Base-by-base conservation (phyloP, 2,329 filamentous ascomycete species). In the Arthroderma sp. region DNA sequence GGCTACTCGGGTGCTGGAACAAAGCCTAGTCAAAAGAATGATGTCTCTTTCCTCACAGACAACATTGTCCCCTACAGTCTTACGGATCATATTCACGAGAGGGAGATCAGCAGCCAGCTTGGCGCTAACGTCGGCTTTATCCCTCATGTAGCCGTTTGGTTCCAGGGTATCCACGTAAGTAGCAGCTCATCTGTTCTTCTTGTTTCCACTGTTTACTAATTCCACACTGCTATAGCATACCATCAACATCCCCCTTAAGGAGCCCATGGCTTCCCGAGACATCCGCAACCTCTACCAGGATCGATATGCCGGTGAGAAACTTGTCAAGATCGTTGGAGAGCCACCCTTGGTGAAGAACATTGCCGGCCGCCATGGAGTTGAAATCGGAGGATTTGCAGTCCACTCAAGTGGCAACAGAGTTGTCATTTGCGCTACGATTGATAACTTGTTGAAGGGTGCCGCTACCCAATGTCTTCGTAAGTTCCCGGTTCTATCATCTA, bases 241-340 rank as follows among this genome's bases (percentile, higher is more conserved):
- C 34, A 88, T 96, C 64, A 87, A 80, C 59, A 85, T 96, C 41
- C 89, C 89, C 8, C 73, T 98, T 6, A 82, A 82, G 58, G 75
- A 89, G 65, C 75, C 78, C 49, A 93, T 96, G 84, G 85, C 80
- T 2, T 88, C 85, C 36, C 82, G 91, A 43, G 88, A 96, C 61
- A 86, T 98, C 54, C 80, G 91, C 50, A 85, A 94, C 59, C 71
- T 96, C 47, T 98, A 94, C 72, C 89, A 96, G 66, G 89, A 96
- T 57, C 78, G 89, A 27, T 98, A 94, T 59, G 89, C 89, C 4
- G 88, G 88, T 42, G 91, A 96, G 74, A 89, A 87, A 68, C 79
- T 98, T 10, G 81, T 98, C 61, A 94, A 91, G 74, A 78, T 96
- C 15, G 77, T 85, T 4, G 89, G 89, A 44, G 89, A 96, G 63